Base-by-base conservation (phyloP, 768 basidiomycete species). In the Leucosporidium scottii region DNA sequence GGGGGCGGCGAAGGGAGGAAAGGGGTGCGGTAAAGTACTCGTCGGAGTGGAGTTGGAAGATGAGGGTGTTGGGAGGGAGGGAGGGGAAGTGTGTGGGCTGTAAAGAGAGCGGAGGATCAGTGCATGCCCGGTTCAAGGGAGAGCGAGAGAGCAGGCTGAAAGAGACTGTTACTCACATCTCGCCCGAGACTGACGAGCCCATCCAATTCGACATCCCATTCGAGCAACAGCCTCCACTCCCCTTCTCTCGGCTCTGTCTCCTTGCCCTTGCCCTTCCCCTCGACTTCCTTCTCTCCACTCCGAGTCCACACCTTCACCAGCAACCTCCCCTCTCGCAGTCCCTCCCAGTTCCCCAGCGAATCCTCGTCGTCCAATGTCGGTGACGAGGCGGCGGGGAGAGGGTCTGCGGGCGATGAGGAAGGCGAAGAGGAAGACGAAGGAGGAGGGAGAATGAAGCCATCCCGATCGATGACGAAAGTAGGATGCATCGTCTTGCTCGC, bases 11-110 rank as follows among this genome's bases (percentile, higher is more conserved):
- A 17, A 0, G 39, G 23, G 56, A 34, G 23, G 64, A 62, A 49
- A 70, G 62, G 2, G 73, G 69, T 0, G 69, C 65, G 13, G 69
- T 69, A 53, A 74, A 74, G 53, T 71, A 74, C 21, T 74, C 70
- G 53, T 63, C 56, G 31, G 67, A 59, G 59, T 50, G 5, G 62
- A 74, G 57, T 7, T 65, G 53, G 25, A 74, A 65, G 31, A 72
- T 39, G 55, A 72, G 47, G 5, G 73, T 70, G 66, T 74, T 72
- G 48, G 69, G 64, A 1, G 71, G 69, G 25, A 72, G 64, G 3
- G 59, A 6, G 1, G 73, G 73, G 34, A 72, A 74, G 1, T 36
- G 18, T 12, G 65, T 27, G 0, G 66, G 67, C 68, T 72, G 62
- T 34, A 10, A 10, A 34, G 25, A 18, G 39, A 28, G 25, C 21